Conservation (phyloP, 2,329 filamentous ascomycete genomes). For the Cladophialophora yegresii region DNA sequence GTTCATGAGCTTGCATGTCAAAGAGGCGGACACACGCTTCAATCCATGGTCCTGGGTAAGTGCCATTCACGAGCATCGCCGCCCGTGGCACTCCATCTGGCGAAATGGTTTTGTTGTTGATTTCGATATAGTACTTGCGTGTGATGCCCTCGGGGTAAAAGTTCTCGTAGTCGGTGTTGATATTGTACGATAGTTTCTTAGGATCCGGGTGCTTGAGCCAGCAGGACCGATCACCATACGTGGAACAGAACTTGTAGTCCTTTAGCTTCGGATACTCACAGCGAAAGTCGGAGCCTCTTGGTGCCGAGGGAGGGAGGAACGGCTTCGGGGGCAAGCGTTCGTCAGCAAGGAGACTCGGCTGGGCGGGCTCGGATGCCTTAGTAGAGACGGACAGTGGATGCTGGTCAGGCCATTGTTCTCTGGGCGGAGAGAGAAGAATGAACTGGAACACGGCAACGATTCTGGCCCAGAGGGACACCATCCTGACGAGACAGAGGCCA, state of each 20-base stretch:
- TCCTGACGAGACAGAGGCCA: not conserved
- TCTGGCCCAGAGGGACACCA: constrained; percentile 1
- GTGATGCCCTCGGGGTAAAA: not conserved
- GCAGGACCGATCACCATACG: constrained; percentile 6
- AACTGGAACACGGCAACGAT: constrained; percentile 1
- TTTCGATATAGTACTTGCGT: constrained; percentile 8
- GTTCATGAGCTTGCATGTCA: not conserved
- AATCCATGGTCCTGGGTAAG: constrained; percentile 5
- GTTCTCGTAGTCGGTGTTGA: constrained; percentile 14
- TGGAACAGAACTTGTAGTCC: constrained; percentile 1
- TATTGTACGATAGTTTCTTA: not conserved
- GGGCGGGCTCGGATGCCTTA: not conserved
- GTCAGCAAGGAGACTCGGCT: not conserved
- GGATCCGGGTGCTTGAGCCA: constrained; percentile 5
- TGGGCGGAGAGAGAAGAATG: constrained; percentile 1
- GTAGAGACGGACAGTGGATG: not conserved
- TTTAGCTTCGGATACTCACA: constrained; percentile 5
- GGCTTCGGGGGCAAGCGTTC: not conserved
- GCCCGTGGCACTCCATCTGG: constrained; percentile 5
- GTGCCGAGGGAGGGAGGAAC: constrained; percentile 1
- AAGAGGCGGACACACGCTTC: constrained; percentile 7
- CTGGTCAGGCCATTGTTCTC: not conserved
- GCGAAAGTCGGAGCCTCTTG: not conserved
- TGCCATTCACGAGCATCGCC: constrained; percentile 6
- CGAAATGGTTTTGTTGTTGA: not conserved